Conservation (phyloP, 2,329 filamentous ascomycete species). For the Trichophyton benhamiae region DNA sequence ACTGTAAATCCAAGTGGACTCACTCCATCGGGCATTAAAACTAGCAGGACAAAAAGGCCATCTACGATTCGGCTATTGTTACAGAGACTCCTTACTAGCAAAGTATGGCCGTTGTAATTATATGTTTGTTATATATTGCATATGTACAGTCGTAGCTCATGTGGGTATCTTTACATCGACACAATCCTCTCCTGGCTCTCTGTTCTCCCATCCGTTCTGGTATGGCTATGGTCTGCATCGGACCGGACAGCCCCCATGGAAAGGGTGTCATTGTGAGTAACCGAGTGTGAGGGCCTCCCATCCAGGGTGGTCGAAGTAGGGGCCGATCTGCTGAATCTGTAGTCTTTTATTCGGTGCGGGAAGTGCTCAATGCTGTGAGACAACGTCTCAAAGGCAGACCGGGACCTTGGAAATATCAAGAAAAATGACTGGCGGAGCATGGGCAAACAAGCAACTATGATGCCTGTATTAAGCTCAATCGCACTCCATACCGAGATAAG, state of each 20-base stretch:
- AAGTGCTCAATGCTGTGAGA: background rate
- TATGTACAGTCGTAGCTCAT: background rate
- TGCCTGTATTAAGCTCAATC: slow-evolving; percentile 26
- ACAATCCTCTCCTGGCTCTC: background rate
- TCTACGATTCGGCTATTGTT: background rate
- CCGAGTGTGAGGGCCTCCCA: background rate
- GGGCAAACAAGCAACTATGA: slow-evolving; percentile 31
- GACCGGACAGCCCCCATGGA: background rate
- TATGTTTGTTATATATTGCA: background rate
- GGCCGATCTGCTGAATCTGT: background rate
- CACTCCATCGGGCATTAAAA: background rate
- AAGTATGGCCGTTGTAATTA: background rate
- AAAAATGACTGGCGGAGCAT: slow-evolving; percentile 24
- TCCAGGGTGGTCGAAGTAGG: background rate
- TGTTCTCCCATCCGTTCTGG: background rate
- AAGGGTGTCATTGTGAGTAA: background rate
- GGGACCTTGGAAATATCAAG: slow-evolving; percentile 14
- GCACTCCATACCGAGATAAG: slow-evolving; percentile 27
- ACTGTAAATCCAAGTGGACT: background rate
- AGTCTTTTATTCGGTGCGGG: background rate
- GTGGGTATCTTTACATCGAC: background rate
- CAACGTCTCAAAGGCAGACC: background rate
- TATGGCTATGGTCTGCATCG: too few relatives aligned
- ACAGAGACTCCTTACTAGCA: too few relatives aligned
- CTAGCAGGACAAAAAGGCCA: background rate